Conservation (phyloP, 768 basidiomycete species). For the Rhizopogon salebrosus region DNA sequence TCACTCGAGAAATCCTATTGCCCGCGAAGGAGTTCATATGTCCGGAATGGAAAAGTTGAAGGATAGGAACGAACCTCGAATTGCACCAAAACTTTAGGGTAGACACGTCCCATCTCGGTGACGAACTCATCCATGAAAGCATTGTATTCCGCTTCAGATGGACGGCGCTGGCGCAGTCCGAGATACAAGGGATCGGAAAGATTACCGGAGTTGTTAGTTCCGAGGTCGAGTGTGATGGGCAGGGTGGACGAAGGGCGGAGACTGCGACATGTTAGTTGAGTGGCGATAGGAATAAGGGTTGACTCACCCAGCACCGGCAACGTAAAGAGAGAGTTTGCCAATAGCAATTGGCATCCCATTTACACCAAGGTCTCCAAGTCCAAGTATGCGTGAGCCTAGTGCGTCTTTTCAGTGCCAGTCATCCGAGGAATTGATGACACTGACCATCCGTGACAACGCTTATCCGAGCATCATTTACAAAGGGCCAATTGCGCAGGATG, state of each 20-base stretch:
- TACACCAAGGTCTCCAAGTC: slow-evolving; percentile 78
- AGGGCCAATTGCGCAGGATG: slow-evolving; percentile 71
- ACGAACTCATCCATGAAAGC: slow-evolving; percentile 95
- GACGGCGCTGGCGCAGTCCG: slow-evolving; percentile 70
- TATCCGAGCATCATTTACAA: slow-evolving; percentile 73
- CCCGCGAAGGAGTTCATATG: neutral
- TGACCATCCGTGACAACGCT: slow-evolving; percentile 88
- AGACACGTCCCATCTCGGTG: slow-evolving; percentile 66
- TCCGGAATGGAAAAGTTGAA: neutral
- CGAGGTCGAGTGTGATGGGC: slow-evolving; percentile 84
- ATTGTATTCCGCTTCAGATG: slow-evolving; percentile 57
- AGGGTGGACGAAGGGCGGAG: slow-evolving; percentile 75
- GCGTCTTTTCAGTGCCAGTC: neutral
- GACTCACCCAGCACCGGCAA: slow-evolving; percentile 81
- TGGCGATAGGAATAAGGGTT: neutral
- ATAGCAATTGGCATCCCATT: slow-evolving; percentile 88
- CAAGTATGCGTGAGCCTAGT: slow-evolving; percentile 80
- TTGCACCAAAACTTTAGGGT: slow-evolving; percentile 82
- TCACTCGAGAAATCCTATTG: slow-evolving; percentile 85
- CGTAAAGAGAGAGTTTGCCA: slow-evolving; percentile 89
- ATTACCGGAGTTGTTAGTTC: slow-evolving; percentile 78
- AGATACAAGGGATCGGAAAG: slow-evolving; percentile 88
- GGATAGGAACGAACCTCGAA: slow-evolving; percentile 52
- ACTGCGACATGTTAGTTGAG: slow-evolving; percentile 28
- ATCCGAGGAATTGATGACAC: slow-evolving; percentile 10